phyloP scores from a whole-genome alignment of 1,284 basidiomycete species.

The Schizopora paradoxa region DNA sequence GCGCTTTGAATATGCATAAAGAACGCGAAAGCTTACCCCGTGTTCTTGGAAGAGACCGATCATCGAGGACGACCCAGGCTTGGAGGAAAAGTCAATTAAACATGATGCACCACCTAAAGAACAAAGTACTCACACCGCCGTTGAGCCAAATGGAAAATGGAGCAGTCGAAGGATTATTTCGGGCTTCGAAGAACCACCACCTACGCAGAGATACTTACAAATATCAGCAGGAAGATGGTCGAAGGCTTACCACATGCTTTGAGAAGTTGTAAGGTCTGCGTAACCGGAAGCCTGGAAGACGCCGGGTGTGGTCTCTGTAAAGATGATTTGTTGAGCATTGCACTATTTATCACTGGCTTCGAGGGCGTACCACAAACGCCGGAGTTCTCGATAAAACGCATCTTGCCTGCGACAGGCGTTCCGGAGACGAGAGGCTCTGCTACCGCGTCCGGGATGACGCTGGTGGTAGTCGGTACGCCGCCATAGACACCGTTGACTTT shows the following conservation, averaged over 20 bases:
- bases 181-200: conserved; percentile 68
- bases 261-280: conserved; percentile 44
- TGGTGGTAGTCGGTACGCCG: conserved; percentile 11
- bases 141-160: conserved; percentile 63
- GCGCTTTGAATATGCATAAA: background rate
- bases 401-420: conserved; percentile 15
- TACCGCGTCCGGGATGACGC: background rate
- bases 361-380: conserved; percentile 20
- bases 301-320: conserved; percentile 47
- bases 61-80: conserved; percentile 64
- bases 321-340: background rate
- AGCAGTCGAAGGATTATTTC: conserved; percentile 49
- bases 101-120: background rate
- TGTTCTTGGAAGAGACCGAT: conserved; percentile 63
- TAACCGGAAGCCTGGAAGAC: conserved; percentile 59
- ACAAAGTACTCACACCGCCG: conserved; percentile 43
- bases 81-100: conserved; percentile 16
- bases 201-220: conserved; percentile 28
- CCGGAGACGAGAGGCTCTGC: conserved; percentile 8
- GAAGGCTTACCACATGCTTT: conserved; percentile 50
- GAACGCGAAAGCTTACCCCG: conserved; percentile 29
- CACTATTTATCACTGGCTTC: background rate
- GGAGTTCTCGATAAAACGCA: conserved; percentile 19
- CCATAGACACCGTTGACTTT: conserved; percentile 13
- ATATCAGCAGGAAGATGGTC: conserved; percentile 1